phyloP scores from a whole-genome alignment of 2,329 filamentous ascomycete species.

The Aspergillus costaricaensis region DNA sequence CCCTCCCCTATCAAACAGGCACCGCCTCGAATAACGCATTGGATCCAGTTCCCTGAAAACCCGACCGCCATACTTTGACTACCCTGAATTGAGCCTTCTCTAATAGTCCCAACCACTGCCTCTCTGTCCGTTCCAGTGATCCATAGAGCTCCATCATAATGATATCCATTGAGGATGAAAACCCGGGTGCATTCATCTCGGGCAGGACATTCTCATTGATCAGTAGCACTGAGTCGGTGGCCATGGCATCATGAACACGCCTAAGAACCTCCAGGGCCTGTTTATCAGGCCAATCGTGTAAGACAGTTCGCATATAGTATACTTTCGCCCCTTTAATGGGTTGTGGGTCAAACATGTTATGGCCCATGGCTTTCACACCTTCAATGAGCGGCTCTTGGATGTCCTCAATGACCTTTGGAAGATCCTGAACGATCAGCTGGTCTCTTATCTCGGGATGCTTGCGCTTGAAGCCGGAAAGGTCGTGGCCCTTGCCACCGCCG shows the following conservation, averaged over 20 bases:
- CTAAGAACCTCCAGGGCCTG: constrained; percentile 20
- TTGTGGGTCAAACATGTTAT: constrained; percentile 26
- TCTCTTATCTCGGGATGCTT: constrained; percentile 30
- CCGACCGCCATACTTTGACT: constrained; percentile 5
- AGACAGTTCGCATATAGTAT: constrained; percentile 30
- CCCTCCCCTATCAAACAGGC: not conserved
- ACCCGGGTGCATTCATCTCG: constrained; percentile 10
- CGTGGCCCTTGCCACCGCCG: constrained; percentile 41
- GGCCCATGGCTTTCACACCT: constrained; percentile 10
- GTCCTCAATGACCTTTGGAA: constrained; percentile 34
- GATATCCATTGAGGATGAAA: constrained; percentile 18
- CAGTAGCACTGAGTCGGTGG: constrained; percentile 27
- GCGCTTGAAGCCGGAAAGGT: constrained; percentile 31
- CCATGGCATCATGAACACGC: constrained; percentile 25
- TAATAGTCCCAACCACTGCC: constrained; percentile 26
- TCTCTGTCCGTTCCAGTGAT: constrained; percentile 23
- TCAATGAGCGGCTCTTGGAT: constrained; percentile 17
- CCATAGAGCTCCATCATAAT: constrained; percentile 25
- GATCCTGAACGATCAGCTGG: constrained; percentile 40
- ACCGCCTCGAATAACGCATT: constrained; percentile 10
- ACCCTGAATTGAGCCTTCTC: constrained; percentile 19
- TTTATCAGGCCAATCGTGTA: constrained; percentile 33
- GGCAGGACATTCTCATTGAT: constrained; percentile 32
- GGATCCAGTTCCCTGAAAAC: not conserved
- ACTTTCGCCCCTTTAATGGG: constrained; percentile 24